A percentile compares a stretch with the other conserved stretches of the same genome.
Conservation (phyloP, 179 eudicot genomes). For the Silene vulgaris region DNA sequence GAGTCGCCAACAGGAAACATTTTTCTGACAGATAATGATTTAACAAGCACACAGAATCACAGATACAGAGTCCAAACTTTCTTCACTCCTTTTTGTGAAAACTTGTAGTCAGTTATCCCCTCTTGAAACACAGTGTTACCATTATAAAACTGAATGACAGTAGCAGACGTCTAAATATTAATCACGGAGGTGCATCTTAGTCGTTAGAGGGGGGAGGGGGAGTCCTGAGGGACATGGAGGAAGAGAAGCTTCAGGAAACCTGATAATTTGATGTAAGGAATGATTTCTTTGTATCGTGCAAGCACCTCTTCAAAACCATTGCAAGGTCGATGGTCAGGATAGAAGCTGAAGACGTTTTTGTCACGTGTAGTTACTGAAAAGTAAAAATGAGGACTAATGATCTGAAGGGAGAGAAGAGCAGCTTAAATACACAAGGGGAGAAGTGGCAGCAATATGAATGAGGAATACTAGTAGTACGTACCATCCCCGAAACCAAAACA, state of each 20-base stretch:
- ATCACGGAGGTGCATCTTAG: not conserved
- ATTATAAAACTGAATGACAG: not conserved
- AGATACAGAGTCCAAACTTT: not conserved
- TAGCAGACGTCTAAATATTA: not conserved
- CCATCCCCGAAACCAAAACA: conserved; percentile 94
- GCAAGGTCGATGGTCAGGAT: conserved; percentile 61
- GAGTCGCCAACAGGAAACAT: not conserved
- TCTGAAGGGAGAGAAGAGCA: not conserved
- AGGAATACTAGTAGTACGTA: conserved; percentile 30
- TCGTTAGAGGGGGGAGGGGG: not conserved
- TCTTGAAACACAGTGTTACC: not conserved
- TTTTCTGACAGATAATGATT: not conserved
- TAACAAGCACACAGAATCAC: not conserved
- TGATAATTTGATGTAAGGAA: conserved; percentile 57
- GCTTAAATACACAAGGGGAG: not conserved
- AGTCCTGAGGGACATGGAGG: not conserved
- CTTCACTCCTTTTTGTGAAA: not conserved
- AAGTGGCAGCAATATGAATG: conserved; percentile 9
- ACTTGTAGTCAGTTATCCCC: not conserved
- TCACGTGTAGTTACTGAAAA: conserved; percentile 63
- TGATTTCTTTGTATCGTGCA: conserved; percentile 61
- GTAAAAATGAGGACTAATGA: not conserved
- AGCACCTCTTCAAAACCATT: conserved; percentile 85
- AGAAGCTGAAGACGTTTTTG: conserved; percentile 67
- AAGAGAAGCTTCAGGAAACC: conserved; percentile 33